Percentiles rank a stretch among this genome's conserved stretches.
Conservation (phyloP, 106 monocot genomes). For the Allium sativum region DNA sequence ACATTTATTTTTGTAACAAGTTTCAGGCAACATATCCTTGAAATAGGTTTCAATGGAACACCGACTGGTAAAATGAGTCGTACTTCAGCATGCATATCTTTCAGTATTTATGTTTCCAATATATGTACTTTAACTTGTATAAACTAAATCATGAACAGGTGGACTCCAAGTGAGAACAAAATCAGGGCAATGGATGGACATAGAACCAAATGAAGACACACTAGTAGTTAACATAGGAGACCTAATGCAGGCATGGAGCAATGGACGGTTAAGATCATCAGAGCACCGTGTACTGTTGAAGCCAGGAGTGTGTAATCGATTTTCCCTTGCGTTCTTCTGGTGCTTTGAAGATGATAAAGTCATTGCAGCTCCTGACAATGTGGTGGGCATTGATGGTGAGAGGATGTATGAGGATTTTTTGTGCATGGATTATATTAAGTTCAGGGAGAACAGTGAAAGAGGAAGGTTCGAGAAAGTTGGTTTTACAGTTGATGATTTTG, state of each 20-base stretch:
- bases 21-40: no score
- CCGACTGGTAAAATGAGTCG: no score
- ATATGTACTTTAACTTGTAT: no score
- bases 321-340: slow-evolving; percentile 44
- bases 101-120: no score
- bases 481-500: slow-evolving; percentile 33
- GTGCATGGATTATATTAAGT: slow-evolving; percentile 36
- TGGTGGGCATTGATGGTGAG: slow-evolving; percentile 20
- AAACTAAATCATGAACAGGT: no score
- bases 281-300: slow-evolving; percentile 30
- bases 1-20: no score
- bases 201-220: slow-evolving; percentile 15
- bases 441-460: slow-evolving; percentile 27
- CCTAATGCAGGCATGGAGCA: slow-evolving; percentile 52
- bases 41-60: no score
- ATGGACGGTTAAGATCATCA: slow-evolving; percentile 32
- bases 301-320: neutral
- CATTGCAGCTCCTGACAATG: slow-evolving; percentile 22
- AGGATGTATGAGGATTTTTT: slow-evolving; percentile 31
- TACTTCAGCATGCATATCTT: no score
- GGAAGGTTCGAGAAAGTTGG: slow-evolving; percentile 40
- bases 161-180: slow-evolving; percentile 34
- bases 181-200: slow-evolving; percentile 31
- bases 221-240: slow-evolving; percentile 45
- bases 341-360: slow-evolving; percentile 49